A percentile compares a stretch with the other conserved stretches of the same genome.
Evolutionary conservation across 2,329 filamentous ascomycete species (phyloP).

Genomic region (Orbilia javanica): DNA sequence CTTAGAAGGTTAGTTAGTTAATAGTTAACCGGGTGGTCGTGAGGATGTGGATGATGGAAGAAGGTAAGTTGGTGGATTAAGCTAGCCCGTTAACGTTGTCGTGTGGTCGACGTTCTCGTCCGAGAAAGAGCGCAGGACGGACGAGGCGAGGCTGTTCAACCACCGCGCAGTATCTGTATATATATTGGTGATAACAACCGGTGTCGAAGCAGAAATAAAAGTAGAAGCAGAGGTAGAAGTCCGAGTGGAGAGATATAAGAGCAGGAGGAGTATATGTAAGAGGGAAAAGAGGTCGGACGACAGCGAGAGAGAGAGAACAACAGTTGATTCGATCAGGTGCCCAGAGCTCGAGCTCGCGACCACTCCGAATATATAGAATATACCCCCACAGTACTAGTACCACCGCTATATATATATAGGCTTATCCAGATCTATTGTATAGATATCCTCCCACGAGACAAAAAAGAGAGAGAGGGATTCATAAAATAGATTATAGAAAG

Average conservation of each 20-base stretch:
- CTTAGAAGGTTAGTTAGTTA: too few relatives aligned
- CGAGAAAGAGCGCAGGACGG: conserved; percentile 6
- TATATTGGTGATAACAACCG: too few relatives aligned
- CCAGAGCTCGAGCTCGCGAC: neutral
- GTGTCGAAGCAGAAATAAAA: too few relatives aligned
- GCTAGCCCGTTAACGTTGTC: conserved; percentile 7
- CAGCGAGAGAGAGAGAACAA: neutral
- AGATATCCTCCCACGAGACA: too few relatives aligned
- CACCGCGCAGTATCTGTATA: too few relatives aligned
- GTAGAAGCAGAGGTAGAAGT: too few relatives aligned
- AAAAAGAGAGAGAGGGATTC: too few relatives aligned
- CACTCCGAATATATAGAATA: neutral
- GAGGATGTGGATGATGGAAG: neutral
- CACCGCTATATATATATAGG: too few relatives aligned
- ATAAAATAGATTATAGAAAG: too few relatives aligned
- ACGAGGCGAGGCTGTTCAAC: neutral
- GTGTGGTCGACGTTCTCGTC: conserved; percentile 15
- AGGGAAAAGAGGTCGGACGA: neutral
- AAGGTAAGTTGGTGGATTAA: neutral
- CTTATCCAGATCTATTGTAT: too few relatives aligned
- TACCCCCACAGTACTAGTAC: neutral
- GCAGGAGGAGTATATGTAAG: neutral
- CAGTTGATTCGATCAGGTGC: conserved; percentile 2
- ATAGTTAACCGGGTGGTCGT: neutral
- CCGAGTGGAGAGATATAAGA: neutral